These are phyloP conservation scores for Nicotiana tomentosiformis DNA, from an alignment of 257 asterid genomes.

Conservation along the genomic window DNA sequence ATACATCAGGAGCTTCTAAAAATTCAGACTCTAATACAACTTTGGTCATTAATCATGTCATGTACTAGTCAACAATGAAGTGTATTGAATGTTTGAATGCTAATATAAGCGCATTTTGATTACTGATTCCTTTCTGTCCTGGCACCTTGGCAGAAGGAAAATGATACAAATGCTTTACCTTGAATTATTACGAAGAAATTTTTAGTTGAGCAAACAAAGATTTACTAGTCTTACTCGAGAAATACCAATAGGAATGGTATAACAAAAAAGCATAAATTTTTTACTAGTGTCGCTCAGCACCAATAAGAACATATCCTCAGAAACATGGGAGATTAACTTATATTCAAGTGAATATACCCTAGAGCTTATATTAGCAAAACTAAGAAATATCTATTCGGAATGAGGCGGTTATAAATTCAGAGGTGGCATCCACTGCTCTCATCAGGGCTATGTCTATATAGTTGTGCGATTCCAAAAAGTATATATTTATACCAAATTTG, in stretches of 20 bases:
- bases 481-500: too few relatives aligned
- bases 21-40: neutral
- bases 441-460: neutral
- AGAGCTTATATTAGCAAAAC: neutral
- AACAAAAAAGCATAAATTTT: neutral
- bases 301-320: neutral
- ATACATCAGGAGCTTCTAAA: neutral
- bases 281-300: neutral
- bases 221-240: neutral
- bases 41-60: neutral
- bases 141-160: neutral
- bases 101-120: neutral
- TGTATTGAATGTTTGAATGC: neutral
- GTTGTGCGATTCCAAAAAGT: neutral
- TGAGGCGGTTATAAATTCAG: neutral
- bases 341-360: neutral
- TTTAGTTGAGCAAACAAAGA: neutral
- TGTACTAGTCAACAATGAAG: neutral
- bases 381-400: neutral
- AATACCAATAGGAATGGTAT: neutral
- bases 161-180: neutral
- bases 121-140: neutral
- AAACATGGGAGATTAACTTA: neutral
- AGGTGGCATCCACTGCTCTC: neutral
- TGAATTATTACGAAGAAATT: neutral